Percentiles rank a stretch among this genome's conserved stretches.
These are phyloP conservation scores for Yamadazyma membranifaciens DNA, from an alignment of 1,139 yeast species.

Conservation along the genomic window DNA sequence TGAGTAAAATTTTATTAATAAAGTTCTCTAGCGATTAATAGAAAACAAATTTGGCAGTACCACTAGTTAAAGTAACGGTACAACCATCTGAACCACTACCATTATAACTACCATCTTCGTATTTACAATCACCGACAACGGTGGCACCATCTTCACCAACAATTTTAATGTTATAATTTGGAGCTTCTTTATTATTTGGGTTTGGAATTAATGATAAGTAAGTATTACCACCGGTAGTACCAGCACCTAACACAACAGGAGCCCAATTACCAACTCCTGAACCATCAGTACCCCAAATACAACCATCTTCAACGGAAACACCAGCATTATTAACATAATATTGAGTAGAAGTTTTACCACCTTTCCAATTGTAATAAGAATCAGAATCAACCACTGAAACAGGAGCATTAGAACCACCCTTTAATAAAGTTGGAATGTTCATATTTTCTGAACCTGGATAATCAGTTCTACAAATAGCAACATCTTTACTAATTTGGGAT, in stretches of 20 bases:
- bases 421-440: constrained; percentile 86
- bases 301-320: constrained; percentile 82
- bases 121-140: constrained; percentile 75
- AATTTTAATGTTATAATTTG: constrained; percentile 85
- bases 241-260: constrained; percentile 94
- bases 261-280: constrained; percentile 97
- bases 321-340: constrained; percentile 98
- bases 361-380: constrained; percentile 78
- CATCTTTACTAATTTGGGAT: constrained; percentile 59
- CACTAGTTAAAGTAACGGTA: constrained; percentile 85
- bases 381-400: constrained; percentile 78
- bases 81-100: constrained; percentile 80
- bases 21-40: constrained; percentile 23
- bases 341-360: constrained; percentile 86
- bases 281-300: constrained; percentile 85
- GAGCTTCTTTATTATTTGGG: constrained; percentile 77
- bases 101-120: constrained; percentile 73
- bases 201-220: constrained; percentile 93
- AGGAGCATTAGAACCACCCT: constrained; percentile 63
- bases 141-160: constrained; percentile 63
- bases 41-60: constrained; percentile 74
- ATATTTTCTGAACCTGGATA: constrained; percentile 99
- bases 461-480: constrained; percentile 95
- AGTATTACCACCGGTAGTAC: constrained; percentile 72
- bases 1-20: neutral